Conservation (phyloP, 305 asterid genomes). For the Rubia tinctorum region DNA sequence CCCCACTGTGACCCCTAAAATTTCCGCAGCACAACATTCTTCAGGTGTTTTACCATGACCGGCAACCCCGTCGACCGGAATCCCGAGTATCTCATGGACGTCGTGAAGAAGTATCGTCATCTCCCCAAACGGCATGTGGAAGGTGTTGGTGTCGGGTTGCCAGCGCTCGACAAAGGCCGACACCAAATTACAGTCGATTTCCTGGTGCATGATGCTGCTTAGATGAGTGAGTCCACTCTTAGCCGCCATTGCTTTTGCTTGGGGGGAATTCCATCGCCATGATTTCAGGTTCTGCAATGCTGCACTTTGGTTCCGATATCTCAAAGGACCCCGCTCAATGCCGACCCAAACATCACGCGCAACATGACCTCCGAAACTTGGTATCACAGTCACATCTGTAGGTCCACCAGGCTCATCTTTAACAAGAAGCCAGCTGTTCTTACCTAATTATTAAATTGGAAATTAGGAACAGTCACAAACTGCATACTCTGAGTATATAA, state of each 20-base stretch:
- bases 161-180: neutral
- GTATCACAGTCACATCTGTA: neutral
- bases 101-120: neutral
- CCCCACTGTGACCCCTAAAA: neutral
- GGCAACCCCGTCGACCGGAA: neutral
- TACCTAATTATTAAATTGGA: neutral
- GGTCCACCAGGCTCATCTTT: neutral
- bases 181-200: neutral
- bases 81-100: neutral
- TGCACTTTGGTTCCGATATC: neutral
- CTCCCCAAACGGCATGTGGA: constrained; percentile 1
- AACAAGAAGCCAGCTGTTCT: neutral
- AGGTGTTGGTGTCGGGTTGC: neutral
- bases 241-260: neutral
- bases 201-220: neutral
- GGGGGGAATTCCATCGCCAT: neutral
- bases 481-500: no score
- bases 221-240: neutral
- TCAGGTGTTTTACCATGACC: neutral
- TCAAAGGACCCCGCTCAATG: neutral
- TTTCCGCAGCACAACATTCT: neutral
- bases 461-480: no score
- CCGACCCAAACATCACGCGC: neutral
- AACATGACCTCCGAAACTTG: neutral
- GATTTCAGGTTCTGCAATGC: neutral